These are phyloP conservation scores for Xylariomycetidae sp. DNA, from an alignment of 2,329 filamentous ascomycete genomes.

Conservation along the genomic window DNA sequence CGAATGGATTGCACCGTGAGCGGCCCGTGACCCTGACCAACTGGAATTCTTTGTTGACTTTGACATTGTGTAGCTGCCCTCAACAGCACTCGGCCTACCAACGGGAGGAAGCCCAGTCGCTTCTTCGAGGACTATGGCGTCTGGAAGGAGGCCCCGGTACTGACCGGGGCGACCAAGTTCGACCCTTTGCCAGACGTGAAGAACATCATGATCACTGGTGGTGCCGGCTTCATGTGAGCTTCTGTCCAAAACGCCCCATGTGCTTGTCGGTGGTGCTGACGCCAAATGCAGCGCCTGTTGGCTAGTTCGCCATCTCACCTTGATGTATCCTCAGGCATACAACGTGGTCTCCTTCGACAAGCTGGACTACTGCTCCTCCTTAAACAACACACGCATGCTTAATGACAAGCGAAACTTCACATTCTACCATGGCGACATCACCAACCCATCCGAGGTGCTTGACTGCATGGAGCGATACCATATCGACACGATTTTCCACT, in stretches of 20 bases:
- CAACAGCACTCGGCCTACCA: slow-evolving; percentile 3
- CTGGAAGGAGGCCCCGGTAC: slow-evolving; percentile 66
- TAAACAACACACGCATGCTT: slow-evolving; percentile 71
- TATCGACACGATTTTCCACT: slow-evolving; percentile 77
- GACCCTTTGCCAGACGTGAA: slow-evolving; percentile 62
- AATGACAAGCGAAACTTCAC: slow-evolving; percentile 65
- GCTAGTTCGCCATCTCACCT: slow-evolving; percentile 71
- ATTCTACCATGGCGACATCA: slow-evolving; percentile 76
- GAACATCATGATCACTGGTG: slow-evolving; percentile 80
- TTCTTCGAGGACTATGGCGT: slow-evolving; percentile 56
- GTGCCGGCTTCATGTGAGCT: slow-evolving; percentile 77
- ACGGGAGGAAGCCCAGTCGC: slow-evolving; percentile 22
- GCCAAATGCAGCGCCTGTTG: slow-evolving; percentile 60
- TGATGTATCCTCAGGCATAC: slow-evolving; percentile 69
- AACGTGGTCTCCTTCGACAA: slow-evolving; percentile 81
- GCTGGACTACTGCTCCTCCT: slow-evolving; percentile 73
- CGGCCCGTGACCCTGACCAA: not conserved
- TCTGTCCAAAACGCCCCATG: slow-evolving; percentile 1
- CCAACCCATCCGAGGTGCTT: slow-evolving; percentile 62
- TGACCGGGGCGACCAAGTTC: slow-evolving; percentile 65
- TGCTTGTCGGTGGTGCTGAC: slow-evolving; percentile 14
- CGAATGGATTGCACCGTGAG: slow-evolving; percentile 22
- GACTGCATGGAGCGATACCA: slow-evolving; percentile 63
- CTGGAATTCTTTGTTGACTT: slow-evolving; percentile 1
- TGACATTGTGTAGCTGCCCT: slow-evolving; percentile 11